These are phyloP conservation scores for Colletotrichum falcatum DNA, from an alignment of 2,329 filamentous ascomycete genomes.

Conservation along the genomic window DNA sequence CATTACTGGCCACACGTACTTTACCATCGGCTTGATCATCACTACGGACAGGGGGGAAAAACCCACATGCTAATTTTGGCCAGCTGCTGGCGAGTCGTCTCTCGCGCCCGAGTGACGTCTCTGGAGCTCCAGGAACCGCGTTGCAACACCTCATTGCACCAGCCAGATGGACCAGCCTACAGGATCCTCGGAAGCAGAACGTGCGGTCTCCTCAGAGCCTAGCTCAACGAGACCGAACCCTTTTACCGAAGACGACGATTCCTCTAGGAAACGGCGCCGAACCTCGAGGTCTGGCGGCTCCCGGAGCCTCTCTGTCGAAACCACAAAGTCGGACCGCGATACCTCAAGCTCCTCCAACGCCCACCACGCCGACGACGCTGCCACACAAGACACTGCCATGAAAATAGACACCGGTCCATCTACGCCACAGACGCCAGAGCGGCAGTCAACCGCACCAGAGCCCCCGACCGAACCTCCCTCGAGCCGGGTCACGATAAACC, in stretches of 20 bases:
- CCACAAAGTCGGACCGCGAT: slow-evolving; percentile 49
- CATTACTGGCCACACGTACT: slow-evolving; percentile 26
- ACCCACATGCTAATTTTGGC: slow-evolving; percentile 69
- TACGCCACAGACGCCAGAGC: slow-evolving; percentile 59
- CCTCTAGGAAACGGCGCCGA: slow-evolving; percentile 71
- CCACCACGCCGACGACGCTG: slow-evolving; percentile 43
- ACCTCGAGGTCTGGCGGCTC: slow-evolving; percentile 67
- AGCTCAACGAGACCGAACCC: slow-evolving; percentile 73
- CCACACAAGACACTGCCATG: slow-evolving; percentile 51
- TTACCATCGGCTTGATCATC: slow-evolving; percentile 42
- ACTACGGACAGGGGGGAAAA: slow-evolving; percentile 42
- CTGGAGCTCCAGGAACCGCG: slow-evolving; percentile 59
- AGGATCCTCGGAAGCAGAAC: slow-evolving; percentile 65
- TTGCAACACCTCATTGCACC: slow-evolving; percentile 51
- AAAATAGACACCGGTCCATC: slow-evolving; percentile 55
- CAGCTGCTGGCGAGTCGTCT: slow-evolving; percentile 66
- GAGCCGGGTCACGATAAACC: slow-evolving; percentile 71
- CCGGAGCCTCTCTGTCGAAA: slow-evolving; percentile 64
- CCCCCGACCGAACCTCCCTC: slow-evolving; percentile 59
- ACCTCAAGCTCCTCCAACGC: slow-evolving; percentile 49
- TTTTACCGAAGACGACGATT: slow-evolving; percentile 69
- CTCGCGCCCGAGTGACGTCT: slow-evolving; percentile 64
- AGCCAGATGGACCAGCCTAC: slow-evolving; percentile 67
- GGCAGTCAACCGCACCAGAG: slow-evolving; percentile 48
- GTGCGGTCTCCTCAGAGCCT: slow-evolving; percentile 72